phyloP scores from a whole-genome alignment of 208 protist species.

The Acanthamoeba healyi region DNA sequence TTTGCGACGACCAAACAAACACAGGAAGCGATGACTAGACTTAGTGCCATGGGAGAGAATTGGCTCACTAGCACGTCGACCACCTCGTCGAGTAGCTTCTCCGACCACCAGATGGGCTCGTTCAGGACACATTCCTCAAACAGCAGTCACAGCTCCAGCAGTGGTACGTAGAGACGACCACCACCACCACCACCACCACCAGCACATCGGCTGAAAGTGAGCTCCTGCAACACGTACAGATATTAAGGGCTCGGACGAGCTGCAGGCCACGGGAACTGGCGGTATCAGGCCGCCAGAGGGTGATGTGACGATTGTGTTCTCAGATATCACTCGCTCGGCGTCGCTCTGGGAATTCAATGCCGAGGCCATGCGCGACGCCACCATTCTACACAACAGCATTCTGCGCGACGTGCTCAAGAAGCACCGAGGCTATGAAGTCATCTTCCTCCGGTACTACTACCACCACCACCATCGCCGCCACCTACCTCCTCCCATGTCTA shows the following conservation, averaged over 20 bases:
- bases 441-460: slow-evolving; percentile 31
- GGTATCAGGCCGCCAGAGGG: not conserved
- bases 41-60: not conserved
- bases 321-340: not conserved
- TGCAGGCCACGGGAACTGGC: not conserved
- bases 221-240: too few species aligned
- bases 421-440: slow-evolving; percentile 5
- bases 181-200: not conserved
- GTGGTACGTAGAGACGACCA: not conserved
- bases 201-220: not conserved
- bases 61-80: not conserved
- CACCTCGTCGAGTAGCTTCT: not conserved
- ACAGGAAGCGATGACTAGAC: not conserved
- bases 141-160: not conserved
- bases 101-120: too few species aligned
- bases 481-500: not conserved
- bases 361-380: slow-evolving; percentile 9
- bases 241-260: not conserved
- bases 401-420: not conserved
- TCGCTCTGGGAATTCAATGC: slow-evolving; percentile 25
- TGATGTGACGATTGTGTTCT: slow-evolving; percentile 23
- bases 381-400: slow-evolving; percentile 5
- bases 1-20: too few species aligned
- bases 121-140: too few species aligned
- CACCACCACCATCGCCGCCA: not conserved